Evolutionary conservation across 164 flowering plant genomes (phyloP), one percentile per base, ranked within the genome.

Genomic region (Umbellularia californica): DNA sequence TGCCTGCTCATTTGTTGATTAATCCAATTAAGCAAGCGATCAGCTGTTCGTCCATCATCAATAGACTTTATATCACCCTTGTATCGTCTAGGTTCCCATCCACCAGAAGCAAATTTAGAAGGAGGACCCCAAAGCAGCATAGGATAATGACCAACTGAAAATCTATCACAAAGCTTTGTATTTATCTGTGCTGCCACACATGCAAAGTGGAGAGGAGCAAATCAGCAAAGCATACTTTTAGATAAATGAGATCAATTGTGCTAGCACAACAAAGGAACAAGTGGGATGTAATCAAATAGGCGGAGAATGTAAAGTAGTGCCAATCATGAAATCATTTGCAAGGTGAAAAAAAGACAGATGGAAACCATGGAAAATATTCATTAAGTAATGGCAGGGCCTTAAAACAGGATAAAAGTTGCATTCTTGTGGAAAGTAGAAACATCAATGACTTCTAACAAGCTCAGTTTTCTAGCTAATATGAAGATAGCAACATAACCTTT

Each of bases 81-180:
- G 17, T 84, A 87, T 72, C 33, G 72, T 68, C 75, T 85, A 25
- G 91, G 87, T 28, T 86, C 84, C 90, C 90, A 89, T 68, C 87
- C 70, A 66, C 88, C 90, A 76, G 85, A 80, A 5, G 80, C 84
- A 78, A 95, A 95, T 75, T 90, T 87, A 64, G 88, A 70, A 76
- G 98, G 96, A 64, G 82, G 83, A 13, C 97, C 94, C 99, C 99
- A 95, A 62, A 93, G 79, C 55, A 95, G 93, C 97, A 90, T 92
- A 68, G 99, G 99, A 82, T 87, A 95, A 77, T 87, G 91, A 30
- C 79, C 58, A 25, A 95, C 95, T 41, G 96, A 90, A 85, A 89
- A 95, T 77, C 80, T 88, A 84, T 92, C 92, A 86, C 99, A 95
- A 33, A 95, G 95, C 78, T 93, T 84, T 70, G 76, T 85, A 81